phyloP scores from a whole-genome alignment of 2,329 filamentous ascomycete genomes.

The Penicillium thymicola region DNA sequence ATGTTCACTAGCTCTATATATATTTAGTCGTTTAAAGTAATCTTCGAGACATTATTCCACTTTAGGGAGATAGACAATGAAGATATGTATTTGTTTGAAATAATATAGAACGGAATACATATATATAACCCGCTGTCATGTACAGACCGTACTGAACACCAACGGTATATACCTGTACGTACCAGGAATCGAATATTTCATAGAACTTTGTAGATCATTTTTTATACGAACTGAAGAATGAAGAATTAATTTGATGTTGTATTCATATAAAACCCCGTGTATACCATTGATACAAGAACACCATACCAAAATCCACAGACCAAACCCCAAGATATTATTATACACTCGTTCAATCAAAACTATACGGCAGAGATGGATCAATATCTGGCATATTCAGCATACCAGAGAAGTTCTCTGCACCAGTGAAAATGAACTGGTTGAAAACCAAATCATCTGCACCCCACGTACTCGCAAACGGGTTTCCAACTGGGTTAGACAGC shows the following conservation, averaged over 20 bases:
- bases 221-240: background rate
- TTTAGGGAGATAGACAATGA: background rate
- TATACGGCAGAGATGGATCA: background rate
- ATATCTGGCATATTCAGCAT: background rate
- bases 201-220: background rate
- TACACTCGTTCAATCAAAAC: background rate
- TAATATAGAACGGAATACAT: constrained; percentile 1
- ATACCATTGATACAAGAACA: background rate
- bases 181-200: background rate
- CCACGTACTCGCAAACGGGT: background rate
- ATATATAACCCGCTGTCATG: constrained; percentile 2
- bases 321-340: background rate
- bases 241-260: background rate
- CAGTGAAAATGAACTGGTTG: background rate
- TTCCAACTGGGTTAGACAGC: background rate
- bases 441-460: background rate
- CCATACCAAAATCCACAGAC: background rate
- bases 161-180: constrained; percentile 6
- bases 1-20: background rate
- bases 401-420: background rate
- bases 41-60: background rate
- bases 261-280: background rate
- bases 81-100: background rate
- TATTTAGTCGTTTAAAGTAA: background rate
- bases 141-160: constrained; percentile 1